These are phyloP conservation scores for Raffaelea ambrosiae DNA, from an alignment of 2,329 filamentous ascomycete genomes.

Conservation along the genomic window DNA sequence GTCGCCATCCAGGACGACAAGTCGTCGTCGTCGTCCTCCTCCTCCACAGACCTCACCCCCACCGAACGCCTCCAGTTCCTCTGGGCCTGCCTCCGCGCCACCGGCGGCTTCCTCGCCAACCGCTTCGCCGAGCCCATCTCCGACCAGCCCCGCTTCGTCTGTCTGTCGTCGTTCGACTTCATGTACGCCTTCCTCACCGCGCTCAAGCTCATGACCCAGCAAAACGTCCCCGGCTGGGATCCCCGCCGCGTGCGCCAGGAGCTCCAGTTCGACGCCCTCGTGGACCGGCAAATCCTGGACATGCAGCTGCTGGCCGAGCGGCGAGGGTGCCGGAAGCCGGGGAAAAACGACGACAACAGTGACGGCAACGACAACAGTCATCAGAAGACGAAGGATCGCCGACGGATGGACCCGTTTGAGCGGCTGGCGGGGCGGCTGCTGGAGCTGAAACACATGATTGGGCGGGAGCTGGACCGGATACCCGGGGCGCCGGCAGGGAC, in stretches of 20 bases:
- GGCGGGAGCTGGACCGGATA: conserved; percentile 9
- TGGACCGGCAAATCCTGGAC: conserved; percentile 22
- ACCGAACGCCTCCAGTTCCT: conserved; percentile 35
- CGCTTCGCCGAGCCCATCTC: conserved; percentile 13
- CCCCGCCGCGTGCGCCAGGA: conserved; percentile 25
- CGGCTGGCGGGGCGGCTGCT: conserved; percentile 13
- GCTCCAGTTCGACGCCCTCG: conserved; percentile 22
- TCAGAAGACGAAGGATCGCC: too few species aligned
- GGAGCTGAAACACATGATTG: conserved; percentile 11
- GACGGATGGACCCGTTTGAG: conserved; percentile 9
- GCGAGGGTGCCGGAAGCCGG: conserved; percentile 9
- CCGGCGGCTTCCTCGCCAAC: conserved; percentile 29
- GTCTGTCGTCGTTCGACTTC: conserved; percentile 37
- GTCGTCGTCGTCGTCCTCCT: conserved; percentile 13
- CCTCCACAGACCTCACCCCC: conserved; percentile 21
- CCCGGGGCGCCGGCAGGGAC: background rate
- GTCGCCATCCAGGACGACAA: conserved; percentile 31
- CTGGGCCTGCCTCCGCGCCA: conserved; percentile 33
- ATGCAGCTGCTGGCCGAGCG: conserved; percentile 18
- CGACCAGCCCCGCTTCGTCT: conserved; percentile 30
- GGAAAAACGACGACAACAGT: background rate
- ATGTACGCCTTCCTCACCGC: conserved; percentile 36
- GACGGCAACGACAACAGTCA: background rate
- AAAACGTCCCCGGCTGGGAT: conserved; percentile 36
- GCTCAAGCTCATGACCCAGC: conserved; percentile 37